These are phyloP conservation scores for Fusarium marasasianum DNA, from an alignment of 2,329 filamentous ascomycete species.

Conservation along the genomic window DNA sequence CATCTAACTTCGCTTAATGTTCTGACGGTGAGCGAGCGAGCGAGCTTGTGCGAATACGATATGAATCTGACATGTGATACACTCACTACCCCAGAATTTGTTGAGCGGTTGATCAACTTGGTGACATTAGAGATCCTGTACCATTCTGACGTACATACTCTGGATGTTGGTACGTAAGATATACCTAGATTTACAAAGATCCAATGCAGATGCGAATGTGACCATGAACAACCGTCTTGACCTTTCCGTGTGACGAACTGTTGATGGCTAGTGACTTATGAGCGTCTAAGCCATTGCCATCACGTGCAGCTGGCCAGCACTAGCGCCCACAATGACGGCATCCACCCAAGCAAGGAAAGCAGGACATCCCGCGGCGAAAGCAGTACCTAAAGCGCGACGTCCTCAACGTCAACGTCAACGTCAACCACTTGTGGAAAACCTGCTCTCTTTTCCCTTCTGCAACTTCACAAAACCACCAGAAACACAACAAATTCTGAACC, in stretches of 20 bases:
- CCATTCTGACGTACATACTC: background rate
- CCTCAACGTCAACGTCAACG: conserved; percentile 38
- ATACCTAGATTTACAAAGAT: background rate
- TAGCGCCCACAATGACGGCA: conserved; percentile 45
- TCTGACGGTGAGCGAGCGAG: conserved; percentile 16
- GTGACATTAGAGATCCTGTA: background rate
- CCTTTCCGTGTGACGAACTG: conserved; percentile 12
- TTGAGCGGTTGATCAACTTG: background rate
- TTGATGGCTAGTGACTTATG: conserved; percentile 11
- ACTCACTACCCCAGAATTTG: background rate
- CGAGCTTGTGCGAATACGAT: conserved; percentile 16
- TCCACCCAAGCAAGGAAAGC: conserved; percentile 39
- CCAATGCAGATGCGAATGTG: conserved; percentile 12
- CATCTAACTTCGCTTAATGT: background rate
- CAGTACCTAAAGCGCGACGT: conserved; percentile 16
- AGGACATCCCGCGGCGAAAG: conserved; percentile 32
- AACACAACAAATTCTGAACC: background rate
- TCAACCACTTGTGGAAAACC: conserved; percentile 31
- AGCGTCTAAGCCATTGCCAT: conserved; percentile 18
- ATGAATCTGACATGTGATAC: conserved; percentile 15
- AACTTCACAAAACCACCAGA: conserved; percentile 1
- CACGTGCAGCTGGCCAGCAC: conserved; percentile 34
- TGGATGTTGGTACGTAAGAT: background rate
- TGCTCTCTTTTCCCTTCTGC: background rate
- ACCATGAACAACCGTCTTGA: background rate